Evolutionary conservation across 441 rosid species (phyloP).

Genomic region (Populus tomentosa): DNA sequence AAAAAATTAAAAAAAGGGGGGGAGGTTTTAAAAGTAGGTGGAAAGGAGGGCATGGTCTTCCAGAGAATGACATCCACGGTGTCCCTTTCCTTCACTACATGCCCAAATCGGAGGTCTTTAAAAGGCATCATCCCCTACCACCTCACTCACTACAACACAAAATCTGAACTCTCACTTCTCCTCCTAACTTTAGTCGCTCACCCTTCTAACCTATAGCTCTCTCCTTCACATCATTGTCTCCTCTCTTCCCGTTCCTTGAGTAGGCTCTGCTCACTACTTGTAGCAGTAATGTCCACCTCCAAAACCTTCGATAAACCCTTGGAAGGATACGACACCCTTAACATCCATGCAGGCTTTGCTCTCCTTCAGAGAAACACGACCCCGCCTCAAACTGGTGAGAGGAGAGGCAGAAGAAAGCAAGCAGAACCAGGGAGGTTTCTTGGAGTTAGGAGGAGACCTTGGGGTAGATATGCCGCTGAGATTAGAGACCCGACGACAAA

Average conservation of each 20-base stretch:
- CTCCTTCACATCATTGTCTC: neutral
- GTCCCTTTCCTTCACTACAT: slow-evolving; percentile 14
- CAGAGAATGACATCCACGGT: slow-evolving; percentile 28
- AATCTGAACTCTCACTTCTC: neutral
- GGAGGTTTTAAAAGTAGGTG: slow-evolving; percentile 21
- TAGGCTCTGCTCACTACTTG: slow-evolving; percentile 2
- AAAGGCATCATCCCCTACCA: slow-evolving; percentile 20
- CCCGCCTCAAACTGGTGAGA: slow-evolving; percentile 47
- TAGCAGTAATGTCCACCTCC: slow-evolving; percentile 39
- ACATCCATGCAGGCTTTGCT: slow-evolving; percentile 44
- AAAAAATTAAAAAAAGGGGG: neutral
- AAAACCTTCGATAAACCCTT: slow-evolving; percentile 31
- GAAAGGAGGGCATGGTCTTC: slow-evolving; percentile 20
- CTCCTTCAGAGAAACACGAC: slow-evolving; percentile 58
- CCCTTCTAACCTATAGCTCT: neutral
- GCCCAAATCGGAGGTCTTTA: slow-evolving; percentile 30
- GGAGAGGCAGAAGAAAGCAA: slow-evolving; percentile 77
- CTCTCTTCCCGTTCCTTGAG: neutral
- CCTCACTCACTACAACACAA: slow-evolving; percentile 15
- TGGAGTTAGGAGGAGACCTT: slow-evolving; percentile 84
- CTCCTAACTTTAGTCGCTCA: neutral
- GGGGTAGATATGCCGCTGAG: slow-evolving; percentile 86
- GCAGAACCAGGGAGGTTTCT: slow-evolving; percentile 86
- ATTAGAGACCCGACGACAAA: slow-evolving; percentile 82
- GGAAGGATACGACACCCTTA: slow-evolving; percentile 24